Percentiles rank a stretch among this genome's conserved stretches.
phyloP scores from a whole-genome alignment of 495 filamentous ascomycete species.

The Penicillium simplicissimum region DNA sequence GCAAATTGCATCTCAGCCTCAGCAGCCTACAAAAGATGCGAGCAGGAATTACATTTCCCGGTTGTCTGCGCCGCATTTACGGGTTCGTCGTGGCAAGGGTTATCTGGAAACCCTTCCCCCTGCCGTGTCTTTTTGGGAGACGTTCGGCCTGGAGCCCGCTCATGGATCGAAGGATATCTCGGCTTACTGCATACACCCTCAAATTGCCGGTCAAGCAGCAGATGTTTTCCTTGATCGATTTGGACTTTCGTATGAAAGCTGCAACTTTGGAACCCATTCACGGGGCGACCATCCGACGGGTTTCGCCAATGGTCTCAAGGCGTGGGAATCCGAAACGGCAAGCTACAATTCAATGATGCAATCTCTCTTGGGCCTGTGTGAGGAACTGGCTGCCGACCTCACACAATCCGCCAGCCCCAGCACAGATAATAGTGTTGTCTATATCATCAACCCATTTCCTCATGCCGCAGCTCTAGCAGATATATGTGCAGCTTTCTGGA shows the following conservation, averaged over 20 bases:
- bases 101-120: slow-evolving; percentile 77
- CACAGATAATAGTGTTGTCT: slow-evolving; percentile 76
- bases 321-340: slow-evolving; percentile 44
- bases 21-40: slow-evolving; percentile 31
- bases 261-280: slow-evolving; percentile 72
- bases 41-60: slow-evolving; percentile 36
- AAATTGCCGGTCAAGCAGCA: slow-evolving; percentile 56
- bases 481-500: slow-evolving; percentile 76
- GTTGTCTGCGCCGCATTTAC: slow-evolving; percentile 65
- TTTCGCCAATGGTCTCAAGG: slow-evolving; percentile 59
- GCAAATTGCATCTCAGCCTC: slow-evolving; percentile 16
- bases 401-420: slow-evolving; percentile 40
- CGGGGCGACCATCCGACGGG: slow-evolving; percentile 53
- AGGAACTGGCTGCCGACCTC: slow-evolving; percentile 48
- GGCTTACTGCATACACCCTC: slow-evolving; percentile 78
- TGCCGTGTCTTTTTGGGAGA: slow-evolving; percentile 87
- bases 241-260: slow-evolving; percentile 72
- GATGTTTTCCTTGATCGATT: slow-evolving; percentile 71
- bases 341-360: slow-evolving; percentile 40
- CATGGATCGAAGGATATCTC: slow-evolving; percentile 77
- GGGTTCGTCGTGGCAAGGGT: slow-evolving; percentile 72
- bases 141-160: slow-evolving; percentile 76
- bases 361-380: slow-evolving; percentile 39
- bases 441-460: slow-evolving; percentile 76
- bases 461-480: slow-evolving; percentile 65